Conservation (phyloP, 139 green algal genomes). For the Closterium sp. region DNA sequence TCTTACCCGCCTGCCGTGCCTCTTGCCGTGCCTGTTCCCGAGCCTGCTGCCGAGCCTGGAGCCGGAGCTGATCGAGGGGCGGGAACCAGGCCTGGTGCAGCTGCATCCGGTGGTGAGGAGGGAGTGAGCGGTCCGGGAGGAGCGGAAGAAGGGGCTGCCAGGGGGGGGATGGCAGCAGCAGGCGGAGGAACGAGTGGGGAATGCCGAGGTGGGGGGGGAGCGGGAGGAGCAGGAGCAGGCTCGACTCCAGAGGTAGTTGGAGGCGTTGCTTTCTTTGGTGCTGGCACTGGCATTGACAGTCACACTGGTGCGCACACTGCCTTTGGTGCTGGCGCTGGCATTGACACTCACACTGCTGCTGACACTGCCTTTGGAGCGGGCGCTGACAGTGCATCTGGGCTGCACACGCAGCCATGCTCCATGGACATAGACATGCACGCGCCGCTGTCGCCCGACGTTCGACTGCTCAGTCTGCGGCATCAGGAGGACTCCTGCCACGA, state of each 20-base stretch:
- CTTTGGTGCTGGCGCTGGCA: not conserved
- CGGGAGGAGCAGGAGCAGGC: too few relatives aligned
- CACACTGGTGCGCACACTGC: not conserved
- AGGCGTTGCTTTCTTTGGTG: too few relatives aligned
- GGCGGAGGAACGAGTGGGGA: not conserved
- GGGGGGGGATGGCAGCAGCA: not conserved
- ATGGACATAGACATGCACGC: not conserved
- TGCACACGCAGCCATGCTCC: not conserved
- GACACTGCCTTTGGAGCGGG: not conserved
- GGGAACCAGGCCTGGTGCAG: not conserved
- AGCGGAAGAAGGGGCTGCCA: not conserved
- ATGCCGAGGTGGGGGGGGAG: too few relatives aligned
- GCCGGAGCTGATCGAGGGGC: too few relatives aligned
- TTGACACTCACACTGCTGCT: not conserved
- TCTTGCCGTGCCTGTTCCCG: not conserved
- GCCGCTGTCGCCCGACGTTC: not conserved
- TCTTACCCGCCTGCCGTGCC: not conserved
- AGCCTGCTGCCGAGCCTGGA: not conserved
- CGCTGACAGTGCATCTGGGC: not conserved
- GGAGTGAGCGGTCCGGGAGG: not conserved
- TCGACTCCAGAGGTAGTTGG: too few relatives aligned
- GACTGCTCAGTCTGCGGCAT: not conserved
- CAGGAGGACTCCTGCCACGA: too few relatives aligned
- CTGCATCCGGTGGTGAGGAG: not conserved
- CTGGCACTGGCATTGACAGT: not conserved